Evolutionary conservation across 352 stramenopile species (phyloP).

Genomic region (Pythium angustatum): DNA sequence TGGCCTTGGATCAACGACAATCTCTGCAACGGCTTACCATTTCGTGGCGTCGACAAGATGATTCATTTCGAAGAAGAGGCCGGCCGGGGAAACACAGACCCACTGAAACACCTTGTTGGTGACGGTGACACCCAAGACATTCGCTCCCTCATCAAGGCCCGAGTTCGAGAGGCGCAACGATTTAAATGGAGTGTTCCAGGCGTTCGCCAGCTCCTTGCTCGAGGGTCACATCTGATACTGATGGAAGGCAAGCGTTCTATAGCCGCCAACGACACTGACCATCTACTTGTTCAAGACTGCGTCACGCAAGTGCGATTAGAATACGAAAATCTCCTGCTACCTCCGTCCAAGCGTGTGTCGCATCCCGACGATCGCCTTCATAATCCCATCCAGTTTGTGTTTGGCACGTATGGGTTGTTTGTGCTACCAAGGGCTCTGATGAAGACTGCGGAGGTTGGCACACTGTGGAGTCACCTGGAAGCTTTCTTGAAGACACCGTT

Average conservation of each 20-base stretch:
- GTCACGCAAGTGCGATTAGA: slow-evolving; percentile 33
- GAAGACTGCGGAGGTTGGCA: slow-evolving; percentile 3
- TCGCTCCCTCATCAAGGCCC: slow-evolving; percentile 24
- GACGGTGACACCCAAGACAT: slow-evolving; percentile 3
- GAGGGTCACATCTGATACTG: slow-evolving; percentile 52
- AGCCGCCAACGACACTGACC: slow-evolving; percentile 15
- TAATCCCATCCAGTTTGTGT: slow-evolving; percentile 38
- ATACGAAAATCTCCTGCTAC: slow-evolving; percentile 56
- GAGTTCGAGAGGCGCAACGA: slow-evolving; percentile 57
- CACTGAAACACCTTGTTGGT: background rate
- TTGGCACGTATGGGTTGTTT: slow-evolving; percentile 55
- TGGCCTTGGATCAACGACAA: slow-evolving; percentile 30
- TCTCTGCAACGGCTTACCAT: slow-evolving; percentile 14
- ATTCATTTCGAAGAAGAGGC: slow-evolving; percentile 40
- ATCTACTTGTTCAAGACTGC: slow-evolving; percentile 7
- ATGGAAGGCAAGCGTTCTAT: slow-evolving; percentile 22
- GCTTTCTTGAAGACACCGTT: slow-evolving; percentile 40
- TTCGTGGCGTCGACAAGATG: slow-evolving; percentile 20
- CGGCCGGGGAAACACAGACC: slow-evolving; percentile 2
- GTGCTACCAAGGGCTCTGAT: slow-evolving; percentile 35
- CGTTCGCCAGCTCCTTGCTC: slow-evolving; percentile 43
- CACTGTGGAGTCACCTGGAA: slow-evolving; percentile 36
- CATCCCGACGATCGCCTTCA: slow-evolving; percentile 4
- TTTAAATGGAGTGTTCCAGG: slow-evolving; percentile 57
- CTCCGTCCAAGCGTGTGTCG: slow-evolving; percentile 42